Conservation (phyloP, 2,329 filamentous ascomycete species). For the Bipolaris gigantea region DNA sequence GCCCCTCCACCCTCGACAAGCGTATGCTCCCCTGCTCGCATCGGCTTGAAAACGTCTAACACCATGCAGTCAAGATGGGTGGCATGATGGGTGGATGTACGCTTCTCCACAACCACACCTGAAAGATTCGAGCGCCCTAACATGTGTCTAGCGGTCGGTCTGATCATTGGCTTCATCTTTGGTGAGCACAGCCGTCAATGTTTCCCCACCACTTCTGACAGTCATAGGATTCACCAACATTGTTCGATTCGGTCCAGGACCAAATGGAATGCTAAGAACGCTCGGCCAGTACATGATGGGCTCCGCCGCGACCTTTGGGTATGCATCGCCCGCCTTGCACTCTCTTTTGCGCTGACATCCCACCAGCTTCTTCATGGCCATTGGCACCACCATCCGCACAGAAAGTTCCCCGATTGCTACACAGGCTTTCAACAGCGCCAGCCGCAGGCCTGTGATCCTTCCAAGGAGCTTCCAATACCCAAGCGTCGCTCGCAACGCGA, state of each 20-base stretch:
- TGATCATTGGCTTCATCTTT: slow-evolving; percentile 97
- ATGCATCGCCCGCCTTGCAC: slow-evolving; percentile 36
- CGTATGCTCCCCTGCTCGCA: slow-evolving; percentile 52
- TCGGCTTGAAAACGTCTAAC: slow-evolving; percentile 36
- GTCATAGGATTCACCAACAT: slow-evolving; percentile 82
- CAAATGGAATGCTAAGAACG: slow-evolving; percentile 91
- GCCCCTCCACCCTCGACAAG: slow-evolving; percentile 72
- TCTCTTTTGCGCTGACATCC: slow-evolving; percentile 20
- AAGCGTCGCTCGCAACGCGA: slow-evolving; percentile 28
- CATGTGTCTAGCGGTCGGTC: slow-evolving; percentile 73
- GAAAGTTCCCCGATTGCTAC: slow-evolving; percentile 77
- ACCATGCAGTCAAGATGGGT: slow-evolving; percentile 84
- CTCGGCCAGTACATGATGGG: slow-evolving; percentile 96
- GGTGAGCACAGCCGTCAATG: slow-evolving; percentile 57
- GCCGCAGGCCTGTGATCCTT: slow-evolving; percentile 70
- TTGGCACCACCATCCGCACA: slow-evolving; percentile 92
- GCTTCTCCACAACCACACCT: slow-evolving; percentile 45
- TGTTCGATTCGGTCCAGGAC: slow-evolving; percentile 89
- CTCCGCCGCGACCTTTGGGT: slow-evolving; percentile 96
- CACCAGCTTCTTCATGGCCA: slow-evolving; percentile 91
- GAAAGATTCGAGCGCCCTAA: slow-evolving; percentile 15
- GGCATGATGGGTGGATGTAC: slow-evolving; percentile 97
- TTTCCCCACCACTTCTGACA: slow-evolving; percentile 21
- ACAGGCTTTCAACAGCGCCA: slow-evolving; percentile 74
- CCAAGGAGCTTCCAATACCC: slow-evolving; percentile 44